A percentile compares a stretch with the other conserved stretches of the same genome.
Evolutionary conservation across 306 rosid genomes (phyloP).

Genomic region (Cucurbita argyrosperma): DNA sequence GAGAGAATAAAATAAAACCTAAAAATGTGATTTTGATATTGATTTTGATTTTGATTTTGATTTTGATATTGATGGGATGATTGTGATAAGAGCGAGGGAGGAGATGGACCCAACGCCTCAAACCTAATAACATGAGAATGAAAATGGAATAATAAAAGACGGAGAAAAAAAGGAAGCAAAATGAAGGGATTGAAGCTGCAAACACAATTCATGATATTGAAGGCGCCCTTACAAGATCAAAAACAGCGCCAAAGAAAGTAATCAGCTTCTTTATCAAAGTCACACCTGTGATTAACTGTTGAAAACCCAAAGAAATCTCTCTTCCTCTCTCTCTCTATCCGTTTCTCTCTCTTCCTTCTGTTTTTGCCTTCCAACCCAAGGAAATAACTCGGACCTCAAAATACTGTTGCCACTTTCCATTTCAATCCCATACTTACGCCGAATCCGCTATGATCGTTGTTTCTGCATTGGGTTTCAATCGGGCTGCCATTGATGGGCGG

Average conservation of each 20-base stretch:
- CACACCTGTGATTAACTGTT: not conserved
- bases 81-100: not conserved
- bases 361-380: constrained; percentile 1
- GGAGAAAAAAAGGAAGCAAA: not conserved
- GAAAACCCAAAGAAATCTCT: not conserved
- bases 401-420: not conserved
- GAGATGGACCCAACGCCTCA: not conserved
- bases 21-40: not conserved
- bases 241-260: not conserved
- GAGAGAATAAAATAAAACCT: not conserved
- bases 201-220: constrained; percentile 5
- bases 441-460: not conserved
- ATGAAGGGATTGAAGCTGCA: not conserved
- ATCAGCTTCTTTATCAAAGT: not conserved
- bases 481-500: not conserved
- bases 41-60: no score
- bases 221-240: not conserved
- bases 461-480: constrained; percentile 2
- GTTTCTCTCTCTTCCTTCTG: not conserved
- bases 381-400: not conserved
- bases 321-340: not conserved
- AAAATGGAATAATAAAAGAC: not conserved
- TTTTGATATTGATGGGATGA: not conserved
- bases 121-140: not conserved
- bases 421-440: not conserved